Conservation (phyloP, 1,284 basidiomycete species). For the Trichosporon asahii region DNA sequence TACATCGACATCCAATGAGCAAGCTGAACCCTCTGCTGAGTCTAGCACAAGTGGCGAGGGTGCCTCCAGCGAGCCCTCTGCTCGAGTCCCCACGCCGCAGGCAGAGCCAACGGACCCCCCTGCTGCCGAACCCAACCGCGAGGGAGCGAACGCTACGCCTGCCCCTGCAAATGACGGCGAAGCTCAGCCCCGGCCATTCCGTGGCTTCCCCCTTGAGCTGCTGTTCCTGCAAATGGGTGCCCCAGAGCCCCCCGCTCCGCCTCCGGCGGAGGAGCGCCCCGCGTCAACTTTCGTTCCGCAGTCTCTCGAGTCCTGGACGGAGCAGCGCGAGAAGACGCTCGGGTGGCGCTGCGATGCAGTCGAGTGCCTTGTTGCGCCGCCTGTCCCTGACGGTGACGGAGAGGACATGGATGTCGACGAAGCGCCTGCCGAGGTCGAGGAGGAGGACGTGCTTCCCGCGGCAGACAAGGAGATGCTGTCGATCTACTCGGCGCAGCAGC, state of each 20-base stretch:
- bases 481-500: conserved; percentile 35
- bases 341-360: conserved; percentile 48
- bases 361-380: conserved; percentile 36
- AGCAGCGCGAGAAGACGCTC: conserved; percentile 36
- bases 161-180: background rate
- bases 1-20: background rate
- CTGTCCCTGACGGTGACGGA: conserved; percentile 23
- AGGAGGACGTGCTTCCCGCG: conserved; percentile 8
- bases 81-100: background rate
- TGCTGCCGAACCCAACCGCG: background rate
- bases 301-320: conserved; percentile 40
- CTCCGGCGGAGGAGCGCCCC: conserved; percentile 7
- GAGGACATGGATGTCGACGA: conserved; percentile 23
- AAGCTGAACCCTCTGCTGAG: background rate
- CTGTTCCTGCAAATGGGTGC: conserved; percentile 14
- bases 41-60: background rate
- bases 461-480: conserved; percentile 36
- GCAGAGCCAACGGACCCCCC: background rate
- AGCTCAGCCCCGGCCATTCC: background rate
- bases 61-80: background rate
- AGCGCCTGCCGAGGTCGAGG: conserved; percentile 14
- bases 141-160: background rate
- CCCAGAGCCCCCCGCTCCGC: background rate
- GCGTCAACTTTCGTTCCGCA: conserved; percentile 21
- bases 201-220: conserved; percentile 17